Base-by-base conservation (phyloP, 495 filamentous ascomycete genomes). In the Trichoderma orchidacearum region DNA sequence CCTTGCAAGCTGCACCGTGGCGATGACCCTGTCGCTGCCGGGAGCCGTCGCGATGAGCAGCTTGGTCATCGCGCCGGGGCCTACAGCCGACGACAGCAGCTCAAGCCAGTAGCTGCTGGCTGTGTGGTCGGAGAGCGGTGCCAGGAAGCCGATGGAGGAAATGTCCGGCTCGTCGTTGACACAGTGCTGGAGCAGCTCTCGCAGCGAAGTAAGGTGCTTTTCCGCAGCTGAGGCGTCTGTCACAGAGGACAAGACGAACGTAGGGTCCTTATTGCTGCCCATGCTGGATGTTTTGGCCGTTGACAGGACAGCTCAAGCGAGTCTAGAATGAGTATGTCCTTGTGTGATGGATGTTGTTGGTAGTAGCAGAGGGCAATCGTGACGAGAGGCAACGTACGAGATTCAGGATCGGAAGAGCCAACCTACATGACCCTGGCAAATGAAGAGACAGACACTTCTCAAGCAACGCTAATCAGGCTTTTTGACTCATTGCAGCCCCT, bases 121-220 rank as follows among this genome's bases (percentile, higher is more conserved):
- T 6, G n/a, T 34, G 52, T 54, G 31, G 15, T 55, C 36, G 8
- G 57, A 30, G 27, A 55, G 36, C 13, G 57, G 57, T 28, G 51
- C 51, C 34, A 30, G 57, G 52, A 59, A 59, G n/a, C 57, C 57
- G 25, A 59, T 18, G 27, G 57, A 59, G 4, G 57, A 59, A 9
- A 27, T 31, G 34, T 29, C 34, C 9, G 57, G 57, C 23, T 59
- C 57, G 9, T 34, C 45, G 36, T 59, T 55, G 52, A 59, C 30
- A 35, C 57, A 51, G 9, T 34, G 29, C 30, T 52, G 35, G 15
- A 59, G 52, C 2, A 59, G 57, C 9, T 18, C 32, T 32, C 48
- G 45, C 11, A 58, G 50, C 2, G 56, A 53, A 2, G 56, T 7
- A 13, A 58, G 45, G 29, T 58, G 38, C 15, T 53, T 32, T 18